phyloP scores from a whole-genome alignment of 129 eudicot genomes.

The Chrysanthemum makinoi region DNA sequence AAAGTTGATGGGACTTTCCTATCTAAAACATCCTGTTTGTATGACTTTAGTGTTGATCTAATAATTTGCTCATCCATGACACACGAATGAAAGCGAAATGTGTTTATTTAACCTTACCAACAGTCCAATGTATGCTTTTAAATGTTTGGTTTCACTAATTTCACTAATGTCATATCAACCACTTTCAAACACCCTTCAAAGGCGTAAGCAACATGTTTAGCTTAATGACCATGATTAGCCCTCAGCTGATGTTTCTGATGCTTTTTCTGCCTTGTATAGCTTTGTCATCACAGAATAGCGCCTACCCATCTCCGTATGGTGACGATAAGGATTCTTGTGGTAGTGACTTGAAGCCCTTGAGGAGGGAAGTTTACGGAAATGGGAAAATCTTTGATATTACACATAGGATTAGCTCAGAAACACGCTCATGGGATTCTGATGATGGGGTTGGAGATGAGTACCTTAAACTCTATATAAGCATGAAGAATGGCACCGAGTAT shows the following conservation, averaged over 20 bases:
- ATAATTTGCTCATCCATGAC: too few species aligned
- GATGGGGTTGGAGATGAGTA: conserved; percentile 44
- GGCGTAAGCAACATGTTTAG: too few species aligned
- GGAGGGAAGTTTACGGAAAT: conserved; percentile 51
- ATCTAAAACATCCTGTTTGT: too few species aligned
- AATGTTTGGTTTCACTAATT: too few species aligned
- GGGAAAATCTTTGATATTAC: conserved; percentile 67
- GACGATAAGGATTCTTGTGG: background rate
- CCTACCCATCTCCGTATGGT: background rate
- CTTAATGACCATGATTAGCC: too few species aligned
- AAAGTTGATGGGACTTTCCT: too few species aligned
- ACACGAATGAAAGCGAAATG: too few species aligned
- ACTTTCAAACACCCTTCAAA: too few species aligned
- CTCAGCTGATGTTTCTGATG: background rate
- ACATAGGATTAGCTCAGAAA: conserved; percentile 49
- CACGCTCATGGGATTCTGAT: conserved; percentile 37
- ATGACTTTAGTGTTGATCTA: too few species aligned
- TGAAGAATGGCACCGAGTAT: conserved; percentile 65
- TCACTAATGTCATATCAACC: too few species aligned
- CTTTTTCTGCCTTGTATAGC: background rate
- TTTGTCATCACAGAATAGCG: background rate
- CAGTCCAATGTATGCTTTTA: too few species aligned
- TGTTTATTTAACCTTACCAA: too few species aligned
- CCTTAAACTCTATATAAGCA: conserved; percentile 41
- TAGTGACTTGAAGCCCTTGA: conserved; percentile 33